phyloP scores from a whole-genome alignment of 768 basidiomycete genomes.

The Boletales sp. region DNA sequence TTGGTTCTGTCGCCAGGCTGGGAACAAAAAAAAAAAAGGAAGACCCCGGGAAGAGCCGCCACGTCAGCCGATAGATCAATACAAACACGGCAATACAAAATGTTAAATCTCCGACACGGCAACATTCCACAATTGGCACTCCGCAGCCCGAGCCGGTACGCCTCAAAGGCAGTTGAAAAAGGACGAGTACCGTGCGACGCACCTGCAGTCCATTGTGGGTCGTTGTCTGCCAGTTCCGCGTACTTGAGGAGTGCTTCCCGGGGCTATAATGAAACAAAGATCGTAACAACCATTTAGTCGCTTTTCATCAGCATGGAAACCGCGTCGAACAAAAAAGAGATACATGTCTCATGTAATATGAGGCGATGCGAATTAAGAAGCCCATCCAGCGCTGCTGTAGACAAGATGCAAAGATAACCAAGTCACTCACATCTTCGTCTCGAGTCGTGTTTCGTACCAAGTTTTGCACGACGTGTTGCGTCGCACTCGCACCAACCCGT shows the following conservation, averaged over 20 bases:
- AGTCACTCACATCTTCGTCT: conserved; percentile 87
- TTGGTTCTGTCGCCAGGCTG: conserved; percentile 86
- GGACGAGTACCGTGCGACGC: conserved; percentile 31
- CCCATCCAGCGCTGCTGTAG: conserved; percentile 1
- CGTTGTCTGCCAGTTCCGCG: conserved; percentile 68
- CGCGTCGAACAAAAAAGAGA: conserved; percentile 16
- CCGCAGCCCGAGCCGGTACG: conserved; percentile 24
- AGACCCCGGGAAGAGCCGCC: conserved; percentile 35
- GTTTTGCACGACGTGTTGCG: conserved; percentile 94
- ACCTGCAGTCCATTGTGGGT: conserved; percentile 87
- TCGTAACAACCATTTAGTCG: conserved; percentile 21
- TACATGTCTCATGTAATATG: conserved; percentile 12
- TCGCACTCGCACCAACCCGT: conserved; percentile 93
- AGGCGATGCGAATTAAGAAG: conserved; percentile 6
- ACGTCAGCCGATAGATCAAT: conserved; percentile 50
- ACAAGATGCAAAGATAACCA: conserved; percentile 13
- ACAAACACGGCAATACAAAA: conserved; percentile 31
- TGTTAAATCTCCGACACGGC: conserved; percentile 30
- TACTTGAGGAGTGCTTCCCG: conserved; percentile 96
- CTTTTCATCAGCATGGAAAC: conserved; percentile 24
- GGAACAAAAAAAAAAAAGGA: conserved; percentile 38
- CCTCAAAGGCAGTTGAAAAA: conserved; percentile 13
- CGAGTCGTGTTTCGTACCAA: conserved; percentile 87
- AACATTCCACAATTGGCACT: conserved; percentile 24
- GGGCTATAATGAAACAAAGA: conserved; percentile 54